Conservation (phyloP, 768 basidiomycete species). For the Solioccasus polychromus region DNA sequence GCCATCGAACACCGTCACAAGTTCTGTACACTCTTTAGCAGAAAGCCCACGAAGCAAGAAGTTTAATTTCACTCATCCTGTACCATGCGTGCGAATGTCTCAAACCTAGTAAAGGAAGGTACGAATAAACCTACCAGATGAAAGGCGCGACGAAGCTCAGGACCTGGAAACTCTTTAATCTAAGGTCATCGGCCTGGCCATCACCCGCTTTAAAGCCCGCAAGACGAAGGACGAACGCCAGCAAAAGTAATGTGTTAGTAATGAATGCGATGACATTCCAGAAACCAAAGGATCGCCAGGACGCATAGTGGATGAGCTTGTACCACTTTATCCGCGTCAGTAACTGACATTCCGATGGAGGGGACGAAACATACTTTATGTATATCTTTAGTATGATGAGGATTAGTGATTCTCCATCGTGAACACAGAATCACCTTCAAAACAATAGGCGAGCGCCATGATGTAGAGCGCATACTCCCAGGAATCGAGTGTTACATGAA, state of each 20-base stretch:
- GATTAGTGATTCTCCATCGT: constrained; percentile 39
- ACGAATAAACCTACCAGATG: constrained; percentile 61
- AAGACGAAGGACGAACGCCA: constrained; percentile 75
- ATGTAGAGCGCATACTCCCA: constrained; percentile 83
- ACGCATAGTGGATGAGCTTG: constrained; percentile 69
- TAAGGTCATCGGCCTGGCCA: constrained; percentile 37
- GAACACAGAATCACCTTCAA: constrained; percentile 61
- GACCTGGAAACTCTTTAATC: constrained; percentile 79
- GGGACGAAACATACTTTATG: constrained; percentile 17
- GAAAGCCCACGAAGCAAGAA: background rate
- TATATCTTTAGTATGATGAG: constrained; percentile 17
- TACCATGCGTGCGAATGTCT: background rate
- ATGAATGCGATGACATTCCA: constrained; percentile 70
- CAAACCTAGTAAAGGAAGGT: background rate
- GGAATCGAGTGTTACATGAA: constrained; percentile 54
- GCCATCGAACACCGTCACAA: constrained; percentile 79
- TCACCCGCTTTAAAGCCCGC: constrained; percentile 43
- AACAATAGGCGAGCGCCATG: constrained; percentile 70
- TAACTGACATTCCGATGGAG: background rate
- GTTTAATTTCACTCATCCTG: constrained; percentile 74
- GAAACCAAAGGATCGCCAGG: constrained; percentile 79
- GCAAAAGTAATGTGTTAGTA: constrained; percentile 69
- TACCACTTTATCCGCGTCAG: constrained; percentile 47
- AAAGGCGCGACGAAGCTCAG: constrained; percentile 86
- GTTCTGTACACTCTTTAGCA: constrained; percentile 41